These are phyloP conservation scores for Ottelia alismoides DNA, from an alignment of 106 monocot species.

Conservation along the genomic window DNA sequence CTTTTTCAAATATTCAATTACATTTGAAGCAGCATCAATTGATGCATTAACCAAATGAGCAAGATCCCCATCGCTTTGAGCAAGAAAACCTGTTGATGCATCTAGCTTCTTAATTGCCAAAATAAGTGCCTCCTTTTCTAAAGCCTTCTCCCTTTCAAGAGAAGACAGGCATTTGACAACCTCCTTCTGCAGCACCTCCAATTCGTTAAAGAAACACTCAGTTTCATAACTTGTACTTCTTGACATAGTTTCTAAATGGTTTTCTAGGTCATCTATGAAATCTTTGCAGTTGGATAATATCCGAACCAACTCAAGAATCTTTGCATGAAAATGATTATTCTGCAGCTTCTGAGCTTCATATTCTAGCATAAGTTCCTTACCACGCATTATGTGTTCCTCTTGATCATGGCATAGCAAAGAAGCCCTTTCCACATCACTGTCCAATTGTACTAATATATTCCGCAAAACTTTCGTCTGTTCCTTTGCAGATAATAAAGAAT, in stretches of 20 bases:
- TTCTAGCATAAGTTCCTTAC: constrained; percentile 17
- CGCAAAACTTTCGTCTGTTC: constrained; percentile 31
- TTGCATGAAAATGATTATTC: constrained; percentile 21
- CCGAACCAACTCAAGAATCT: constrained; percentile 34
- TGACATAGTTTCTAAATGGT: constrained; percentile 33
- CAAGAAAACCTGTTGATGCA: constrained; percentile 24
- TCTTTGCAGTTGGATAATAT: constrained; percentile 23
- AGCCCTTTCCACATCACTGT: constrained; percentile 25
- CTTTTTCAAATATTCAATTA: constrained; percentile 31
- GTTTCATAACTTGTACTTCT: constrained; percentile 30
- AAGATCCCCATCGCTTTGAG: constrained; percentile 24
- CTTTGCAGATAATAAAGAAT: constrained; percentile 28
- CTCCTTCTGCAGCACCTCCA: constrained; percentile 59
- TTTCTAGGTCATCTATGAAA: constrained; percentile 29
- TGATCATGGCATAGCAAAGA: constrained; percentile 9
- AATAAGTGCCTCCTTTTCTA: constrained; percentile 21
- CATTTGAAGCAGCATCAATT: constrained; percentile 33
- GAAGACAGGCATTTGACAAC: constrained; percentile 14
- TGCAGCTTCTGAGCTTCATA: constrained; percentile 23
- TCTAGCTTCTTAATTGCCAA: constrained; percentile 41
- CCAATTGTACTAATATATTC: constrained; percentile 30
- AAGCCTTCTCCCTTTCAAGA: constrained; percentile 31
- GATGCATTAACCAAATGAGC: constrained; percentile 23
- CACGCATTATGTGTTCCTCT: constrained; percentile 3
- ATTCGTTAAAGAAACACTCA: constrained; percentile 23